Conservation (phyloP, 192 early-diverging fungal genomes). For the Umbelopsis vinacea region DNA sequence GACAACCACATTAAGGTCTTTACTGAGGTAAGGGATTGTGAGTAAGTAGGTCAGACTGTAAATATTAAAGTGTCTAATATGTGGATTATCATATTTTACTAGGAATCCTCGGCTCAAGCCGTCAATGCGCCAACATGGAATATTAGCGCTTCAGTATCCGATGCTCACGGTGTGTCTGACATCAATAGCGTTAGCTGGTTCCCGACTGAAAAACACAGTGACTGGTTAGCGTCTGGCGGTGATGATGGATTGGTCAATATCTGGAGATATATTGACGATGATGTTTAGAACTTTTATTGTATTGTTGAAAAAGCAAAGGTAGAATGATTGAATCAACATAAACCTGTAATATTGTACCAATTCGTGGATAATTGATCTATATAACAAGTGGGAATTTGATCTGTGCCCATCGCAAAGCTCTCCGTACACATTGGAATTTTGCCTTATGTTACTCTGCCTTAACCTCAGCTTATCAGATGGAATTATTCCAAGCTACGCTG, state of each 20-base stretch:
- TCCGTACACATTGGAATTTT: too few species aligned
- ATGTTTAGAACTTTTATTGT: constrained; percentile 7
- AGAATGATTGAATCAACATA: constrained; percentile 7
- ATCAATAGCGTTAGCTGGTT: constrained; percentile 92
- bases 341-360: constrained; percentile 5
- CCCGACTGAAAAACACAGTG: constrained; percentile 60
- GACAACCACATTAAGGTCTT: constrained; percentile 83
- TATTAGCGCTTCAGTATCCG: constrained; percentile 46
- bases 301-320: not conserved
- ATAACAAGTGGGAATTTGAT: not conserved
- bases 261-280: constrained; percentile 62
- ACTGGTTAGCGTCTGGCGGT: constrained; percentile 85
- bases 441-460: too few species aligned
- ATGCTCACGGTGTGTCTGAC: constrained; percentile 86
- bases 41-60: not conserved
- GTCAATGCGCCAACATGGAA: constrained; percentile 33
- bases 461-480: too few species aligned
- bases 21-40: constrained; percentile 33
- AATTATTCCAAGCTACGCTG: too few species aligned
- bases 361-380: not conserved
- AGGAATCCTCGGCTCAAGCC: constrained; percentile 1
- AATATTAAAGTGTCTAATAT: not conserved
- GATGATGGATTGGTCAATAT: constrained; percentile 89
- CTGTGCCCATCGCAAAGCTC: too few species aligned
- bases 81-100: not conserved